Conservation (phyloP, 148 eudicot species). For the Chenopodium formosanum region DNA sequence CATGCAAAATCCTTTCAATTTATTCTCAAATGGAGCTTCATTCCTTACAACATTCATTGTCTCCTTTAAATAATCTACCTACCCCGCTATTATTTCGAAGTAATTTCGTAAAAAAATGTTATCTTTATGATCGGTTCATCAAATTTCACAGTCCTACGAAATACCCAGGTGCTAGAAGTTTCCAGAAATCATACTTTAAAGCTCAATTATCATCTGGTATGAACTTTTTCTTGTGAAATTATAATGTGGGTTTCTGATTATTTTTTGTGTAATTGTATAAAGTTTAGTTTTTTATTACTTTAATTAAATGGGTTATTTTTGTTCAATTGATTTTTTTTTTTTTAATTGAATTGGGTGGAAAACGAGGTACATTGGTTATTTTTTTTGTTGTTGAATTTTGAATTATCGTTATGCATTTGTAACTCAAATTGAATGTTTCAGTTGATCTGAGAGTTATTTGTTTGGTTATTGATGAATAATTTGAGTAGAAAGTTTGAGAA, state of each 20-base stretch:
- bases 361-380: neutral
- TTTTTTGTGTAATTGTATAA: neutral
- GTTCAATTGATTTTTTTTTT: neutral
- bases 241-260: neutral
- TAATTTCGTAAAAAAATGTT: neutral
- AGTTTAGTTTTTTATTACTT: neutral
- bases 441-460: neutral
- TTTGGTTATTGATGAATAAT: neutral
- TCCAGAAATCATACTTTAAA: neutral
- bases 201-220: conserved; percentile 13
- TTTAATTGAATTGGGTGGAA: neutral
- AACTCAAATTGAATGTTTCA: neutral
- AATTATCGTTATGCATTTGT: neutral
- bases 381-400: neutral
- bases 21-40: conserved; percentile 13
- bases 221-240: neutral
- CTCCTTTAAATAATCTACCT: conserved; percentile 3
- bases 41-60: conserved; percentile 3
- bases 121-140: neutral
- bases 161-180: neutral
- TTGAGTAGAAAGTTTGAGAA: neutral
- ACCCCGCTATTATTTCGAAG: neutral
- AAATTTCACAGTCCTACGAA: neutral
- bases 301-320: neutral
- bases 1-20: conserved; percentile 15